phyloP scores from a whole-genome alignment of 1,139 yeast species.

The Hansenula sp. region DNA sequence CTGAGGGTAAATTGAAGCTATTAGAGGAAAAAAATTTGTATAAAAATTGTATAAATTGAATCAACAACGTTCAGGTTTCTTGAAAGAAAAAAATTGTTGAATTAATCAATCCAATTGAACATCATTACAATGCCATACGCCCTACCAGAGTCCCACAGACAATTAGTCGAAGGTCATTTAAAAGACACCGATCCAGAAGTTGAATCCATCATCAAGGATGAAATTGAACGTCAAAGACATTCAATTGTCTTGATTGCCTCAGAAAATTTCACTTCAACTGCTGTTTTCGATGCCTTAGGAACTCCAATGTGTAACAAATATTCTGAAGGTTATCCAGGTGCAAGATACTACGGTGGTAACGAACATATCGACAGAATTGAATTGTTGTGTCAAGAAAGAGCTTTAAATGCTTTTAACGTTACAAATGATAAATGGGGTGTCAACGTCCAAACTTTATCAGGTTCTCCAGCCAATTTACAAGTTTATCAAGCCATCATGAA shows the following conservation, averaged over 20 bases:
- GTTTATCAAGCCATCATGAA: conserved; percentile 90
- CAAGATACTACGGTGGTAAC: conserved; percentile 96
- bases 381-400: conserved; percentile 85
- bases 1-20: not conserved
- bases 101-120: too few species aligned
- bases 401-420: conserved; percentile 76
- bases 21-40: too few species aligned
- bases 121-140: conserved; percentile 42
- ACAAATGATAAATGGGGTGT: conserved; percentile 99
- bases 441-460: conserved; percentile 89
- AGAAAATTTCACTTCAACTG: conserved; percentile 91
- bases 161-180: conserved; percentile 65
- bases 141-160: conserved; percentile 61
- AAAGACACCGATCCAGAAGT: conserved; percentile 82
- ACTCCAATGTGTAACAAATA: conserved; percentile 97
- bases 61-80: too few species aligned
- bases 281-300: conserved; percentile 91
- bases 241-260: conserved; percentile 91
- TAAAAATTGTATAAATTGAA: too few species aligned
- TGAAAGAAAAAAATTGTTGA: too few species aligned
- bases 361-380: conserved; percentile 92
- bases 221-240: conserved; percentile 79
- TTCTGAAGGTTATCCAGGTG: conserved; percentile 98
- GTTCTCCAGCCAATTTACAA: conserved; percentile 94
- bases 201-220: conserved; percentile 67